Base-by-base conservation (phyloP, 2,329 filamentous ascomycete genomes). In the Fusarium sp. region DNA sequence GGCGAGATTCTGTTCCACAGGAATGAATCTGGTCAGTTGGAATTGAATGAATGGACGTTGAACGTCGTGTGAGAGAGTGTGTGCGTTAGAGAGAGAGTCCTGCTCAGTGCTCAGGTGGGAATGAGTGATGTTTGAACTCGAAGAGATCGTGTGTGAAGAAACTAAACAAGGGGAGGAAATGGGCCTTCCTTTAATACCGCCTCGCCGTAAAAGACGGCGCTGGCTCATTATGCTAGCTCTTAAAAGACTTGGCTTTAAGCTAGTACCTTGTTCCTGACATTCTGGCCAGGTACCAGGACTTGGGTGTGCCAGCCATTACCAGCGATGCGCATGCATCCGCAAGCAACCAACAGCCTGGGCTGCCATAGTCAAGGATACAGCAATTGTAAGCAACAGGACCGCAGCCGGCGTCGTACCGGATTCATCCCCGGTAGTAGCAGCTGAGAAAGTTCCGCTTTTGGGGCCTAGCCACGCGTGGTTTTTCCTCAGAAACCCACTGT, bases 1-100 rank as follows among this genome's bases (percentile, higher is more conserved):
- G 61, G 56, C 58, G 61, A 67, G 71, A 55, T 60, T 71, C 68
- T 74, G 56, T 73, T 74, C 72, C 70, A 73, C 72, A 74, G 72
- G 61, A 68, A 74, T 70, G 70, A 70, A 70, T 73, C 71, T 65
- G 65, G 54, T 56, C 56, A 60, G 64, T 59, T 59, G 49, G 56
- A 65, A 70, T 55, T 58, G 72, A 71, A 71, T 37, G 68, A 73
- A 56, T 71, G 65, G 68, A 72, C 50, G 63, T 60, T 71, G 30
- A 45, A 54, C 58, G 70, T 69, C 69, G 55, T 59, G 49, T 67
- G 70, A 73, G 71, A 47, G 71, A 73, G 24, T 67, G 71, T 73
- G 64, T 67, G 67, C 55, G 64, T 57, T 69, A 65, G 67, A 72
- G 62, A 71, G 45, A 62, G 60, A 72, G 72, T 73, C 73, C 73